Evolutionary conservation across 495 filamentous ascomycete genomes (phyloP).

Genomic region (Penicillium longicatenatum): DNA sequence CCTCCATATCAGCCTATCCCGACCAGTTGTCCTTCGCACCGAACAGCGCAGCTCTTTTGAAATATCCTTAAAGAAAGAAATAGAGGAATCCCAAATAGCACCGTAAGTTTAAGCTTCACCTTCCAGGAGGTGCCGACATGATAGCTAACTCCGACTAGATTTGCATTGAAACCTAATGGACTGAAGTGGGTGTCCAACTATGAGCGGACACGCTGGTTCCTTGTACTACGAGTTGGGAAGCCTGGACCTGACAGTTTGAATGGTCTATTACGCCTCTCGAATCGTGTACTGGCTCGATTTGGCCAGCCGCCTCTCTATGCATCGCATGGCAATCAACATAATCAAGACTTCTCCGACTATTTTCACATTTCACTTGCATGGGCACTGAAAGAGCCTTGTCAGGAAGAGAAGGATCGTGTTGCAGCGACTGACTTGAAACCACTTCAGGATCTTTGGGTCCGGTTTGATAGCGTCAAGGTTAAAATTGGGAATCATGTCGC

Average conservation of each 20-base stretch:
- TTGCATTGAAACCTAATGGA: constrained; percentile 45
- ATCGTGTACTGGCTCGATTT: constrained; percentile 58
- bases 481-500: constrained; percentile 78
- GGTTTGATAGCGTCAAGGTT: constrained; percentile 57
- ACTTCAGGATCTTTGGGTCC: constrained; percentile 25
- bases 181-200: constrained; percentile 72
- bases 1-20: constrained; percentile 87
- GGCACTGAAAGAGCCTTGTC: constrained; percentile 50
- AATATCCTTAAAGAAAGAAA: constrained; percentile 31
- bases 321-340: neutral
- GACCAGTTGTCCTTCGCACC: constrained; percentile 67
- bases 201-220: constrained; percentile 81
- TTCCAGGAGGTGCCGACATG: neutral
- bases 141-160: constrained; percentile 36
- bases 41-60: constrained; percentile 66
- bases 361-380: constrained; percentile 88
- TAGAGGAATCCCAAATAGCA: constrained; percentile 43
- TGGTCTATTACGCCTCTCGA: constrained; percentile 63
- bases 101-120: constrained; percentile 39
- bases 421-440: constrained; percentile 33
- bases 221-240: constrained; percentile 65
- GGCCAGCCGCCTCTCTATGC: constrained; percentile 75
- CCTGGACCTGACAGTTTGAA: constrained; percentile 59
- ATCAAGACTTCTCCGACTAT: constrained; percentile 45
- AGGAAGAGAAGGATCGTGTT: constrained; percentile 28